A percentile compares a stretch with the other conserved stretches of the same genome.
phyloP scores from a whole-genome alignment of 805 yeast species.

The Brettanomyces bruxellensis region DNA sequence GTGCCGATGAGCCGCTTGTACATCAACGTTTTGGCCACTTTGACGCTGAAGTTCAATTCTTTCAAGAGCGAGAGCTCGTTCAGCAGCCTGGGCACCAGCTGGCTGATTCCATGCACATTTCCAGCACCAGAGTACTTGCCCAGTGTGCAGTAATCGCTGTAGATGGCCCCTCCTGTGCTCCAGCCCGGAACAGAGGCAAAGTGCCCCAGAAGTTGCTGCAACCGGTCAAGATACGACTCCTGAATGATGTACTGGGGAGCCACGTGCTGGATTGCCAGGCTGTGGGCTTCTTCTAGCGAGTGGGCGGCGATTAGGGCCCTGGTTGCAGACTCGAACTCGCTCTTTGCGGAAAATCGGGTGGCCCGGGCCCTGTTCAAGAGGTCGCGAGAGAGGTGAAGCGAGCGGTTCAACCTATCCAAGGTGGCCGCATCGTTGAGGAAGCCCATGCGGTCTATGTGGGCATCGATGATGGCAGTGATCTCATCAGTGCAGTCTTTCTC shows the following conservation, averaged over 20 bases:
- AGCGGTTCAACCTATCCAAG: constrained; percentile 28
- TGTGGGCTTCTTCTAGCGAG: constrained; percentile 56
- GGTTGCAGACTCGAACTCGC: constrained; percentile 51
- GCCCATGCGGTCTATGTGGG: constrained; percentile 22
- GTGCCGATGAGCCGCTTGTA: constrained; percentile 37
- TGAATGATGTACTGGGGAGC: constrained; percentile 67
- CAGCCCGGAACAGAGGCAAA: constrained; percentile 39
- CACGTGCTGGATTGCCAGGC: constrained; percentile 40
- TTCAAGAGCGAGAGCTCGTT: constrained; percentile 36
- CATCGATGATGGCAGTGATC: constrained; percentile 30
- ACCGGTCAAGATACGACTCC: constrained; percentile 20
- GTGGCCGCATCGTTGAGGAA: constrained; percentile 21
- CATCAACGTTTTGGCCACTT: constrained; percentile 46
- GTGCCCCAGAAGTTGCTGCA: constrained; percentile 33
- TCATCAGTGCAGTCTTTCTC: constrained; percentile 34
- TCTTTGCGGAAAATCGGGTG: constrained; percentile 35
- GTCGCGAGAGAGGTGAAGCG: constrained; percentile 38
- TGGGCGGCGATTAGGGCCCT: constrained; percentile 53
- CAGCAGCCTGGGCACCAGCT: constrained; percentile 31
- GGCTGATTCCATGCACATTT: constrained; percentile 6
- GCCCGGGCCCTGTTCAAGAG: constrained; percentile 55
- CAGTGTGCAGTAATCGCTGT: constrained; percentile 37
- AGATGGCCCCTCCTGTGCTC: constrained; percentile 52
- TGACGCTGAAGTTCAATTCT: constrained; percentile 26
- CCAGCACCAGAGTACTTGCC: constrained; percentile 5